These are phyloP conservation scores for Yamadazyma phyllophila DNA, from an alignment of 805 yeast species.

Conservation along the genomic window DNA sequence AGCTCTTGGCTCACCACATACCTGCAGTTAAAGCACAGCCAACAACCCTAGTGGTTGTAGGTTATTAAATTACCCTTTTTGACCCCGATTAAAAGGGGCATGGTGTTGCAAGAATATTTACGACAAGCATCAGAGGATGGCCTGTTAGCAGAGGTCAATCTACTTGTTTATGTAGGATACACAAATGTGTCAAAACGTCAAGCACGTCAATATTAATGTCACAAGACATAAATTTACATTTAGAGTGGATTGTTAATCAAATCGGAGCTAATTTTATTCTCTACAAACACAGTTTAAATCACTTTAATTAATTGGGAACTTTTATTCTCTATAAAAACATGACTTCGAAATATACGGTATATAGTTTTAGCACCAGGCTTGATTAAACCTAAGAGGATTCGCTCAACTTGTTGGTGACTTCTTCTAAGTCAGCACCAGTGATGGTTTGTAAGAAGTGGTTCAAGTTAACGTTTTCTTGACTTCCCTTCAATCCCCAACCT, in stretches of 20 bases:
- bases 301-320: neutral
- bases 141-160: neutral
- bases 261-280: too few relatives aligned
- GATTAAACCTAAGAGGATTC: neutral
- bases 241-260: too few relatives aligned
- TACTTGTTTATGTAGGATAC: neutral
- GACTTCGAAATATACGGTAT: neutral
- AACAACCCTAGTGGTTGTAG: neutral
- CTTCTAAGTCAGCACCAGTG: conserved; percentile 42
- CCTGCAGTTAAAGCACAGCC: neutral
- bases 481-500: conserved; percentile 57
- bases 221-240: too few relatives aligned
- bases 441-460: conserved; percentile 62
- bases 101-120: neutral
- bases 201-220: too few relatives aligned
- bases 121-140: neutral
- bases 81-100: neutral
- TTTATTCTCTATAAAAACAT: conserved; percentile 2
- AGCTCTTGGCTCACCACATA: neutral
- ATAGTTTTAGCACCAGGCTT: too few relatives aligned
- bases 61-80: neutral
- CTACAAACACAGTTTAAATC: too few relatives aligned
- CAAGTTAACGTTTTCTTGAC: conserved; percentile 77
- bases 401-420: conserved; percentile 38
- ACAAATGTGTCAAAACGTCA: neutral